Conservation (phyloP, 768 basidiomycete species). For the Coprinopsis strossmayeri region DNA sequence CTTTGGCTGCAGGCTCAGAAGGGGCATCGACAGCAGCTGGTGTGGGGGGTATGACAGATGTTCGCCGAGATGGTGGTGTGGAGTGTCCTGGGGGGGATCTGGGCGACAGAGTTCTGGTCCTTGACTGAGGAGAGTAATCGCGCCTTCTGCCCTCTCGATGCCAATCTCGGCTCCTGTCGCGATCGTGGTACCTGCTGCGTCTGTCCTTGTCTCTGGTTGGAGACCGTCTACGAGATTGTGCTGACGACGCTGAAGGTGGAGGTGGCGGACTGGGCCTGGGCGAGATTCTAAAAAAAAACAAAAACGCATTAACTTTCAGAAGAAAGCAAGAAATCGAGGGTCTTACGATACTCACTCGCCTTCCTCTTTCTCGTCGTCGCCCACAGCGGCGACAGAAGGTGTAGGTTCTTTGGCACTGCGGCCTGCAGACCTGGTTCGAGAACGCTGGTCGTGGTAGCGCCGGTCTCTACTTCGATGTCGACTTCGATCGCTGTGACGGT, state of each 20-base stretch:
- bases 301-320: constrained; percentile 1
- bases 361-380: constrained; percentile 73
- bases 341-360: constrained; percentile 78
- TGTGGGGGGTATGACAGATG: no score
- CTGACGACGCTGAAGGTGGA: not conserved
- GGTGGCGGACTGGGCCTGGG: constrained; percentile 36
- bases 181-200: constrained; percentile 6
- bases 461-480: not conserved
- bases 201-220: constrained; percentile 8
- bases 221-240: not conserved
- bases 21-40: not conserved
- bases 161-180: constrained; percentile 8
- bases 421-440: constrained; percentile 3
- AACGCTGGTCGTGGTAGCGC: not conserved
- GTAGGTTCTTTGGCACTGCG: constrained; percentile 17
- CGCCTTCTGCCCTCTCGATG: constrained; percentile 6
- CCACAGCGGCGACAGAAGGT: constrained; percentile 10
- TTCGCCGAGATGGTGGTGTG: not conserved
- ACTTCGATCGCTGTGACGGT: not conserved
- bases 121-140: constrained; percentile 12
- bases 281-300: constrained; percentile 48
- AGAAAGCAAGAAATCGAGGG: constrained; percentile 6
- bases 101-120: constrained; percentile 15
- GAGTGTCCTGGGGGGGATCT: not conserved
- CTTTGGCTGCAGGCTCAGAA: constrained; percentile 13